These are phyloP conservation scores for Chytridiales sp. DNA, from an alignment of 371 early-diverging fungal species.

Conservation along the genomic window DNA sequence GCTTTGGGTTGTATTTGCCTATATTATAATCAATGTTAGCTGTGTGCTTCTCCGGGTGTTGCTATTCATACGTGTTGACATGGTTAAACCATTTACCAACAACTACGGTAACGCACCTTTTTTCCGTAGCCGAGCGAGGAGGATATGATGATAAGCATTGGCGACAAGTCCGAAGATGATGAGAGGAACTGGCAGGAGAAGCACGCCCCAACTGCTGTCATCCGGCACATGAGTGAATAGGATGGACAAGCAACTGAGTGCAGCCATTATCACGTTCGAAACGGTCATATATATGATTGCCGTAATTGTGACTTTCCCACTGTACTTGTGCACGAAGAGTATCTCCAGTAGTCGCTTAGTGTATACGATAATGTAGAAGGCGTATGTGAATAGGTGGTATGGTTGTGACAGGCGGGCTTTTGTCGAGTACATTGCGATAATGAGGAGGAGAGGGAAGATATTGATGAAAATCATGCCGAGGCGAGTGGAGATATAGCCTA, in stretches of 20 bases:
- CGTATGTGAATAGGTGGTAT: constrained; percentile 2
- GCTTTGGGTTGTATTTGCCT: background rate
- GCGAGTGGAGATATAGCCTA: constrained; percentile 8
- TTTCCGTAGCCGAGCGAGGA: background rate
- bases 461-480: constrained; percentile 11
- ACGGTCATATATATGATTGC: constrained; percentile 8
- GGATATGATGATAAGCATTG: constrained; percentile 1
- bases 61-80: too few species aligned
- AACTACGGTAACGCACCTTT: background rate
- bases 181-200: constrained; percentile 5
- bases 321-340: constrained; percentile 1
- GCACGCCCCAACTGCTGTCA: constrained; percentile 4
- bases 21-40: too few species aligned
- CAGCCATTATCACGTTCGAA: constrained; percentile 3
- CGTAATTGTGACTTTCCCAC: background rate
- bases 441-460: background rate
- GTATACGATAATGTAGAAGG: background rate
- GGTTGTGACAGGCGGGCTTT: background rate
- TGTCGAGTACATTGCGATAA: background rate
- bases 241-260: constrained; percentile 5
- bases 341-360: background rate
- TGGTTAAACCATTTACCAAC: background rate
- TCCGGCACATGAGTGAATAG: constrained; percentile 6
- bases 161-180: constrained; percentile 5
- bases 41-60: too few species aligned